phyloP scores from a whole-genome alignment of 1,284 basidiomycete species.

The Heterobasidion irregulare region DNA sequence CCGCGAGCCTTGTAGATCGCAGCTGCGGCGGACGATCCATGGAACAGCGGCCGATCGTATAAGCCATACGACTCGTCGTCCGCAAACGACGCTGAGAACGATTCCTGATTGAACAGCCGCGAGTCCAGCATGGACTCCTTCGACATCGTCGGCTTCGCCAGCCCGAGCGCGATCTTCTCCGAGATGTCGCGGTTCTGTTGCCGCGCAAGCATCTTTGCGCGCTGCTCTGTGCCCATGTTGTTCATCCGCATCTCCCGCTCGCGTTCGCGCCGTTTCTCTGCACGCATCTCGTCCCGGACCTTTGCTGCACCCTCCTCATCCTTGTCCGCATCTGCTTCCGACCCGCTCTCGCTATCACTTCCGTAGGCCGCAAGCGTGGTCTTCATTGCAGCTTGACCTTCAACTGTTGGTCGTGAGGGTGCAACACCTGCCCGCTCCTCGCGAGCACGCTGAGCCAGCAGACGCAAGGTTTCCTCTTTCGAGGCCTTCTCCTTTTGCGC shows the following conservation, averaged over 20 bases:
- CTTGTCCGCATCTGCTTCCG: conserved; percentile 35
- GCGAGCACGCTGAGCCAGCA: conserved; percentile 90
- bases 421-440: conserved; percentile 86
- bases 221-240: conserved; percentile 97
- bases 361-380: conserved; percentile 81
- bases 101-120: conserved; percentile 95
- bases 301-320: conserved; percentile 84
- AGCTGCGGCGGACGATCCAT: conserved; percentile 90
- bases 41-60: conserved; percentile 94
- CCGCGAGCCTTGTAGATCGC: conserved; percentile 96
- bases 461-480: conserved; percentile 93
- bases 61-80: conserved; percentile 91
- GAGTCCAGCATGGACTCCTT: conserved; percentile 98
- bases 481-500: conserved; percentile 96
- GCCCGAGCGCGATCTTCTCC: conserved; percentile 95
- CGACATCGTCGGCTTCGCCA: conserved; percentile 92
- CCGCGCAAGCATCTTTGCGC: conserved; percentile 90
- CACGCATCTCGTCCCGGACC: conserved; percentile 85
- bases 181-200: conserved; percentile 99
- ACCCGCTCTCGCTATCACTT: conserved; percentile 57
- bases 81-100: conserved; percentile 73
- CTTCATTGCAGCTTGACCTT: conserved; percentile 61
- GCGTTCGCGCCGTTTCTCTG: conserved; percentile 87
- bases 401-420: conserved; percentile 32
- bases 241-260: conserved; percentile 98